A percentile compares a stretch with the other conserved stretches of the same genome.
phyloP scores from a whole-genome alignment of 2,329 filamentous ascomycete genomes.

The Colletotrichum sp. region DNA sequence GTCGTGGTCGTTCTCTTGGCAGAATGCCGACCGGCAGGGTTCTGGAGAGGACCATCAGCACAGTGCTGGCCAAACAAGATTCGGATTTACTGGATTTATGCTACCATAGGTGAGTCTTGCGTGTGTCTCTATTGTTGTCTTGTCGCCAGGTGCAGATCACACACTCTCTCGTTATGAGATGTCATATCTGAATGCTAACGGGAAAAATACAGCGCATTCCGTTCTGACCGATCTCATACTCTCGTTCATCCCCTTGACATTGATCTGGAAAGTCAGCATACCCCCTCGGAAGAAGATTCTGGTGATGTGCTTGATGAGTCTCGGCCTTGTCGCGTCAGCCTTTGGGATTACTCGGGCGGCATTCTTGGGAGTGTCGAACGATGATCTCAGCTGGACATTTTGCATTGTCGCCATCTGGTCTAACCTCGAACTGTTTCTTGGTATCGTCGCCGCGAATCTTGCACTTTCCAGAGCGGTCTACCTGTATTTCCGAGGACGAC shows the following conservation, averaged over 20 bases:
- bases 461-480: slow-evolving; percentile 27
- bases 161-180: background rate
- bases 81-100: slow-evolving; percentile 36
- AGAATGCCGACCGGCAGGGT: slow-evolving; percentile 31
- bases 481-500: slow-evolving; percentile 7
- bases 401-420: slow-evolving; percentile 41
- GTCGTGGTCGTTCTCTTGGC: slow-evolving; percentile 35
- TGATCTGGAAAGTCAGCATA: slow-evolving; percentile 36
- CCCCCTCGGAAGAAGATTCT: slow-evolving; percentile 30
- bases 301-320: slow-evolving; percentile 33
- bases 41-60: slow-evolving; percentile 31
- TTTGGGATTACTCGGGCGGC: slow-evolving; percentile 26
- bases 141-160: background rate
- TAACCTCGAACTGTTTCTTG: slow-evolving; percentile 39
- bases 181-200: background rate
- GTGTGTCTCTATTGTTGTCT: too few relatives aligned
- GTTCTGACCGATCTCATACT: slow-evolving; percentile 28
- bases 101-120: slow-evolving; percentile 28
- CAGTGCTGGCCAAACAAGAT: slow-evolving; percentile 33
- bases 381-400: slow-evolving; percentile 31
- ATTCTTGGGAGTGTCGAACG: slow-evolving; percentile 23
- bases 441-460: slow-evolving; percentile 39
- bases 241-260: slow-evolving; percentile 29
- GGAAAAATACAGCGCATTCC: slow-evolving; percentile 21
- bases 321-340: slow-evolving; percentile 28